A percentile compares a stretch with the other conserved stretches of the same genome.
Evolutionary conservation across 1,284 basidiomycete species (phyloP).

Genomic region (Xerocomus nothofagi): DNA sequence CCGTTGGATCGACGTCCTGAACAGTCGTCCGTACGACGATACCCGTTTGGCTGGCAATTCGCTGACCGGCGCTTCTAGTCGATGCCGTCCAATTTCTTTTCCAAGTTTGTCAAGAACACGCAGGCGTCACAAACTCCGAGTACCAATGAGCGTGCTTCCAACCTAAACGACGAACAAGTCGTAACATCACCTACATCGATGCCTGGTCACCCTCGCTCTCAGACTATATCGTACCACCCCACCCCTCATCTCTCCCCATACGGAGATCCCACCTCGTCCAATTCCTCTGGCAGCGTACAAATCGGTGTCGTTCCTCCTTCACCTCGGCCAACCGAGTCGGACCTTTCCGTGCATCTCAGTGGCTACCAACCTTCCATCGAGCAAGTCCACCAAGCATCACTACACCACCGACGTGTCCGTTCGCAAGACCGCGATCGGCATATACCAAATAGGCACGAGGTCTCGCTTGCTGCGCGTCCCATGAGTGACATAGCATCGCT

Average conservation of each 20-base stretch:
- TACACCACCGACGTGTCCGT: slow-evolving; percentile 32
- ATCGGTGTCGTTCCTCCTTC: slow-evolving; percentile 35
- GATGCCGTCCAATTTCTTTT: slow-evolving; percentile 52
- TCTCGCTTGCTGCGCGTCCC: slow-evolving; percentile 36
- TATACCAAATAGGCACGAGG: slow-evolving; percentile 32
- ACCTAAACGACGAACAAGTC: slow-evolving; percentile 5
- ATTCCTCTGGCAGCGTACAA: slow-evolving; percentile 28
- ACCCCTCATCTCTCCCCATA: slow-evolving; percentile 14
- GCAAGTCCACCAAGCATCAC: slow-evolving; percentile 15
- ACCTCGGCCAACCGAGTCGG: slow-evolving; percentile 21
- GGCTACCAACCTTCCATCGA: slow-evolving; percentile 19
- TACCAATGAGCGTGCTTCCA: neutral
- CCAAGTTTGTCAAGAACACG: slow-evolving; percentile 47
- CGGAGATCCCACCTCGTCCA: slow-evolving; percentile 22
- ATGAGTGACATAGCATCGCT: slow-evolving; percentile 20
- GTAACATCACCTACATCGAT: neutral
- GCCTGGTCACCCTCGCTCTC: slow-evolving; percentile 21
- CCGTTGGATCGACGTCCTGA: neutral
- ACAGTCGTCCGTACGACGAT: slow-evolving; percentile 3
- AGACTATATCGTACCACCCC: slow-evolving; percentile 30
- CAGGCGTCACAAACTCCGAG: slow-evolving; percentile 9
- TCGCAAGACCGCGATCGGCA: slow-evolving; percentile 32
- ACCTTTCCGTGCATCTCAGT: slow-evolving; percentile 10
- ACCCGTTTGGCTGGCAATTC: neutral
- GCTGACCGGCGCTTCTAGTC: neutral